Base-by-base conservation (phyloP, 768 basidiomycete species). In the Collybiopsis luxurians region DNA sequence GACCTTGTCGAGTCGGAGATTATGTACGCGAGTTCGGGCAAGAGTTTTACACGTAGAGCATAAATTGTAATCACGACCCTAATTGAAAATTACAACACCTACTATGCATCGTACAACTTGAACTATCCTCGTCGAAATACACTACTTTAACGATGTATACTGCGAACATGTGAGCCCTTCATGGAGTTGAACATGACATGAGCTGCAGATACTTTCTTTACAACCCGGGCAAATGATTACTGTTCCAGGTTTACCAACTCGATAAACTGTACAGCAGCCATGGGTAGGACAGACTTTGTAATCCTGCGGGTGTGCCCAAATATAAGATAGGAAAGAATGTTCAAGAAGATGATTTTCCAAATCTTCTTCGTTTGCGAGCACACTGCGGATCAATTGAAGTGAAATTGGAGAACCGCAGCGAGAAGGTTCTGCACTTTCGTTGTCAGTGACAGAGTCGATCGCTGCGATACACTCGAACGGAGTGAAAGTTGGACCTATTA, bases 11-110 rank as follows among this genome's bases (percentile, higher is more conserved):
- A 81, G 63, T 73, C 85, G 4, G 90, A 92, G 71, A 75, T 89
- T 47, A 69, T 83, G 67, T 86, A 87, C 66, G 85, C 79, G 52
- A 89, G 88, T 67, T 82, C 87, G 1, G 87, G 84, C 23, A 82
- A 78, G 63, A 86, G 80, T 23, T 55, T 55, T 44, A 54, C 53
- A 51, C 50, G 36, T 51, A 51, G 36, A 19, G 10, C 50, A 51
- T 51, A 51, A 51, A 39, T 5, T 34, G 21, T 39, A 51, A 51
- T 51, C 36, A 39, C 23, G 11, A 51, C 24, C 17, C 6, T 34
- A 49, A 49, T 49, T 11, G 30, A 31, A n/a, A n/a, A n/a, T n/a
- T n/a, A n/a, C n/a, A n/a, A n/a, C n/a, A n/a, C n/a, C n/a, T n/a
- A n/a, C n/a, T n/a, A n/a, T n/a, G n/a, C n/a, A n/a, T n/a, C n/a